Evolutionary conservation across 306 rosid species (phyloP).

Genomic region (Lotus japonicus): DNA sequence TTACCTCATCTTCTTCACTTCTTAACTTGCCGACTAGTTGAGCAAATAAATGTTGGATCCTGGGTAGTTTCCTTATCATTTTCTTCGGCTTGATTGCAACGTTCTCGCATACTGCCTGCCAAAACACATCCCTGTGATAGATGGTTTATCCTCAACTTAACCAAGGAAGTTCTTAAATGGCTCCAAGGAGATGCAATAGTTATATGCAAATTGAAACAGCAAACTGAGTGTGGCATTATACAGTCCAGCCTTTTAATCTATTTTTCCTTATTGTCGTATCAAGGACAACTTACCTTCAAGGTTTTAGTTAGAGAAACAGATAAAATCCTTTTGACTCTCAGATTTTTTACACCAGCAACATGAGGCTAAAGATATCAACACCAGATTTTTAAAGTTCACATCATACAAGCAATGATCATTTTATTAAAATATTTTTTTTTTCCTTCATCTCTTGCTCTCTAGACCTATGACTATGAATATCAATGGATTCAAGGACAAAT

Average conservation of each 20-base stretch:
- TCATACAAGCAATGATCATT: not conserved
- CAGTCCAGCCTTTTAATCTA: not conserved
- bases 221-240: not conserved
- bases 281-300: not conserved
- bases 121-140: not conserved
- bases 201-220: not conserved
- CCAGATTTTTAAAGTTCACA: not conserved
- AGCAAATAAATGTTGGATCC: conserved; percentile 87
- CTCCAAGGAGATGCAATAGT: not conserved
- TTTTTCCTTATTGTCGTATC: too few relatives aligned
- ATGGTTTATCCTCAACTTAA: not conserved
- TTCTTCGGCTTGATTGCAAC: conserved; percentile 66
- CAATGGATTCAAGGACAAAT: not conserved
- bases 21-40: conserved; percentile 59
- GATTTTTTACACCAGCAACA: not conserved
- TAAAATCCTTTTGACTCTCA: not conserved
- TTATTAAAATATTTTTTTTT: not conserved
- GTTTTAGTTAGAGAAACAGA: not conserved
- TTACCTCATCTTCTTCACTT: conserved; percentile 89
- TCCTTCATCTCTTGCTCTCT: not conserved
- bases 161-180: not conserved
- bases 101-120: conserved; percentile 63
- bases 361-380: not conserved
- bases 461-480: not conserved
- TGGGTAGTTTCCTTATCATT: conserved; percentile 66